A percentile compares a stretch with the other conserved stretches of the same genome.
Conservation (phyloP, 495 filamentous ascomycete species). For the Hypoxylon rickii region DNA sequence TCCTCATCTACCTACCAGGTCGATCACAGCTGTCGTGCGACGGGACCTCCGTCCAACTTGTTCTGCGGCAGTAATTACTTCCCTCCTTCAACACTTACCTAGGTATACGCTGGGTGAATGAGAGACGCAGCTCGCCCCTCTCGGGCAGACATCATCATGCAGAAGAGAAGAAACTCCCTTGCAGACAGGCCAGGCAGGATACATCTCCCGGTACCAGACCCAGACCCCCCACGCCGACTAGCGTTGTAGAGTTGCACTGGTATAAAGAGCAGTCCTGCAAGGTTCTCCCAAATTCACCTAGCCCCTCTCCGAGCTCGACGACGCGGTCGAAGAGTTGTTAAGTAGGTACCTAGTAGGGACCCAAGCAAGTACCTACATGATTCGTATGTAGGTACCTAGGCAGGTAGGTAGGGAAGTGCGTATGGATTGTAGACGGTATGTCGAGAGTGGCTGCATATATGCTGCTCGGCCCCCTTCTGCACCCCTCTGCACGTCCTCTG, state of each 20-base stretch:
- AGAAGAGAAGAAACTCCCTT: slow-evolving; percentile 30
- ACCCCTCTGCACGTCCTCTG: slow-evolving; percentile 4
- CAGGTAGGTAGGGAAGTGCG: too few relatives aligned
- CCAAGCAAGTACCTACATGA: too few relatives aligned
- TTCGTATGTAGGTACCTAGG: too few relatives aligned
- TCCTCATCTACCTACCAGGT: slow-evolving; percentile 26
- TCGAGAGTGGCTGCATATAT: slow-evolving; percentile 29
- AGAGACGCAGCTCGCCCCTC: slow-evolving; percentile 17
- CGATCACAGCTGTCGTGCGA: slow-evolving; percentile 32
- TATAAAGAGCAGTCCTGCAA: slow-evolving; percentile 32
- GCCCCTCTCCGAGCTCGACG: slow-evolving; percentile 20
- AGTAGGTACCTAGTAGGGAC: too few relatives aligned
- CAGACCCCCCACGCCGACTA: slow-evolving; percentile 28
- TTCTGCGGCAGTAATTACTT: slow-evolving; percentile 20
- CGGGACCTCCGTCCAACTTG: slow-evolving; percentile 15
- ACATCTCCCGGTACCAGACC: slow-evolving; percentile 31
- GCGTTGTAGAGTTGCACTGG: slow-evolving; percentile 32
- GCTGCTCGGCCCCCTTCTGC: slow-evolving; percentile 26
- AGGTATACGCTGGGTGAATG: slow-evolving; percentile 17
- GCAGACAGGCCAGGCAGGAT: slow-evolving; percentile 22
- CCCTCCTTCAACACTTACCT: slow-evolving; percentile 23
- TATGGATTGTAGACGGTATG: slow-evolving; percentile 30
- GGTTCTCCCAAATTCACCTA: slow-evolving; percentile 33
- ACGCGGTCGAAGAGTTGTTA: slow-evolving; percentile 29
- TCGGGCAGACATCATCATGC: slow-evolving; percentile 34